Percentiles rank a stretch among this genome's conserved stretches.
Conservation (phyloP, 2,329 filamentous ascomycete species). For the Aspergillus calidoustus region DNA sequence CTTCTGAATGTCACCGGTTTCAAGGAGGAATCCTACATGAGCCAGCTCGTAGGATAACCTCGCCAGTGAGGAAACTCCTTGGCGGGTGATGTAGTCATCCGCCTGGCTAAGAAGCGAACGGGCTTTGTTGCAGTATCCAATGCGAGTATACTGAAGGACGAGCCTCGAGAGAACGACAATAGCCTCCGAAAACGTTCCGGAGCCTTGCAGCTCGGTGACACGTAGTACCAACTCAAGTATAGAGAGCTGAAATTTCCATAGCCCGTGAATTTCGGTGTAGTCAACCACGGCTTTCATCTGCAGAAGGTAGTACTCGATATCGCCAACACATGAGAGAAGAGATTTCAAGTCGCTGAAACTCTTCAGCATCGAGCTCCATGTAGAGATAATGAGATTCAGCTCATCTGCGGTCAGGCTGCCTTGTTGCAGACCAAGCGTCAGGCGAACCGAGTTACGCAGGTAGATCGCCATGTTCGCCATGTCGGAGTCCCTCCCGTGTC, state of each 20-base stretch:
- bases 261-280: slow-evolving; percentile 62
- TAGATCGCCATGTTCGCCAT: slow-evolving; percentile 33
- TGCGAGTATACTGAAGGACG: slow-evolving; percentile 59
- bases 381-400: slow-evolving; percentile 37
- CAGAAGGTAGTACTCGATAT: slow-evolving; percentile 53
- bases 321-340: slow-evolving; percentile 54
- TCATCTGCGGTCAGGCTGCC: slow-evolving; percentile 34
- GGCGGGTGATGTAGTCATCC: slow-evolving; percentile 52
- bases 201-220: slow-evolving; percentile 52
- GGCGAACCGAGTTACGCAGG: slow-evolving; percentile 39
- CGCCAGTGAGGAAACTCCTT: slow-evolving; percentile 49
- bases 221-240: slow-evolving; percentile 56
- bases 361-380: slow-evolving; percentile 47
- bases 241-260: slow-evolving; percentile 54
- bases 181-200: slow-evolving; percentile 42
- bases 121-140: slow-evolving; percentile 66
- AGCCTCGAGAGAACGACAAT: slow-evolving; percentile 52
- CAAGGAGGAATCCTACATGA: slow-evolving; percentile 74
- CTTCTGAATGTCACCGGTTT: slow-evolving; percentile 67
- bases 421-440: slow-evolving; percentile 41
- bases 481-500: slow-evolving; percentile 32
- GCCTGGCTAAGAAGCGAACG: slow-evolving; percentile 62
- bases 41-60: slow-evolving; percentile 68
- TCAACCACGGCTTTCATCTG: slow-evolving; percentile 60
- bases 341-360: slow-evolving; percentile 49